phyloP scores from a whole-genome alignment of 1,139 yeast species.

The Suhomyces kunorum region DNA sequence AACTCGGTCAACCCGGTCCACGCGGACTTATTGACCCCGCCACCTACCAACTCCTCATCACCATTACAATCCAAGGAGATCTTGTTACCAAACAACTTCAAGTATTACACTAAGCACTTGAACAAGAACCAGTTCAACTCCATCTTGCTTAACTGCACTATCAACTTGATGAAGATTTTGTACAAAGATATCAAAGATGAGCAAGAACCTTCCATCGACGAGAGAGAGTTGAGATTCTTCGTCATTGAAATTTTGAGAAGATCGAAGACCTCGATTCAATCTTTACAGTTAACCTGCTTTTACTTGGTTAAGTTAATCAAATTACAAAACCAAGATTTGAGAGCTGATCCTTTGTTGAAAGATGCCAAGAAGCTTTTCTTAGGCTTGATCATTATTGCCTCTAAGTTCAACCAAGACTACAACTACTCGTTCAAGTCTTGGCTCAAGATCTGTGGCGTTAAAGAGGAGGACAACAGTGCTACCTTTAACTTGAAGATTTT shows the following conservation, averaged over 20 bases:
- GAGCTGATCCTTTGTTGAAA: constrained; percentile 19
- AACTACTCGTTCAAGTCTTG: constrained; percentile 72
- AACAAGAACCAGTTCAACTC: constrained; percentile 46
- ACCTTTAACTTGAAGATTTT: constrained; percentile 43
- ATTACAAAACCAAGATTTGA: constrained; percentile 10
- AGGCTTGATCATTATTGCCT: constrained; percentile 65
- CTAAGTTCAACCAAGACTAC: constrained; percentile 73
- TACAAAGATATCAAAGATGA: constrained; percentile 22
- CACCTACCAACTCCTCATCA: constrained; percentile 20
- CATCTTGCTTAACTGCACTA: constrained; percentile 40
- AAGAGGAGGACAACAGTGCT: constrained; percentile 22
- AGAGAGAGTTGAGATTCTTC: constrained; percentile 42
- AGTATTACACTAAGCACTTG: constrained; percentile 42
- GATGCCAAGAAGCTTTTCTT: constrained; percentile 71
- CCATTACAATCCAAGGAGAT: constrained; percentile 17
- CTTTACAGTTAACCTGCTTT: constrained; percentile 66
- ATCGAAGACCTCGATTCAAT: constrained; percentile 64
- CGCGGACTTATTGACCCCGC: constrained; percentile 20
- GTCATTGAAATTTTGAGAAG: constrained; percentile 67
- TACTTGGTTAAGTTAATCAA: constrained; percentile 54
- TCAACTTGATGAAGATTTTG: constrained; percentile 40
- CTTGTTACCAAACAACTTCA: constrained; percentile 38
- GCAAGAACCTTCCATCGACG: constrained; percentile 17
- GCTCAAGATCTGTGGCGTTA: constrained; percentile 71
- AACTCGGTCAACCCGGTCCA: neutral